phyloP scores from a whole-genome alignment of 2,329 filamentous ascomycete genomes.

The Pseudogymnoascus sp. region DNA sequence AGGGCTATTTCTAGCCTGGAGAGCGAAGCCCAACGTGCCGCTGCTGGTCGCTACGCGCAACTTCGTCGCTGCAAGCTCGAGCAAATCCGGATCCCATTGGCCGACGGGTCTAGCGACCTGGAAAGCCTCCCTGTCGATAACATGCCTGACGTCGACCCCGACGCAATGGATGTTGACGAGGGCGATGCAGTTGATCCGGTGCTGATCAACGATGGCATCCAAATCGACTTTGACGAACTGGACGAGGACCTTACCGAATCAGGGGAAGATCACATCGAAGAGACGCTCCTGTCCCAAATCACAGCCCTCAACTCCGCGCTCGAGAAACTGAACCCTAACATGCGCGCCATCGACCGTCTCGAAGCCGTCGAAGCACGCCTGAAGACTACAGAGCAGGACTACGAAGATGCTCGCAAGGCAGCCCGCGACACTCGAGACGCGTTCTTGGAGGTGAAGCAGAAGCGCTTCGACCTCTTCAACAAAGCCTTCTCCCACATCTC shows the following conservation, averaged over 20 bases:
- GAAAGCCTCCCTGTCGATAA: slow-evolving; percentile 81
- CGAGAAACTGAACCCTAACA: slow-evolving; percentile 93
- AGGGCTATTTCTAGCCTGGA: slow-evolving; percentile 75
- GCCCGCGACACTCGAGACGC: slow-evolving; percentile 70
- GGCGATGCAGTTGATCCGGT: slow-evolving; percentile 55
- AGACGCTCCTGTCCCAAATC: slow-evolving; percentile 70
- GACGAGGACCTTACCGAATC: slow-evolving; percentile 75
- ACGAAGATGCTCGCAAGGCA: slow-evolving; percentile 69
- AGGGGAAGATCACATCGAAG: slow-evolving; percentile 62
- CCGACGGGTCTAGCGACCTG: slow-evolving; percentile 58
- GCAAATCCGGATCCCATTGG: slow-evolving; percentile 78
- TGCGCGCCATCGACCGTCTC: slow-evolving; percentile 87
- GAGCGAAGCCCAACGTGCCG: slow-evolving; percentile 76
- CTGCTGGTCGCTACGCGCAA: slow-evolving; percentile 72
- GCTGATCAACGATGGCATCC: slow-evolving; percentile 84
- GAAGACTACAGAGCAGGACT: slow-evolving; percentile 78
- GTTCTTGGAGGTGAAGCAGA: slow-evolving; percentile 73
- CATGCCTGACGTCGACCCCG: slow-evolving; percentile 65
- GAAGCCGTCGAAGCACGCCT: slow-evolving; percentile 78
- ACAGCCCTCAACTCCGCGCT: slow-evolving; percentile 65
- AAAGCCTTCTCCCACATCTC: slow-evolving; percentile 92
- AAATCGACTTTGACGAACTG: slow-evolving; percentile 74
- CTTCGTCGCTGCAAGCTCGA: slow-evolving; percentile 88
- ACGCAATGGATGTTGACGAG: slow-evolving; percentile 89
- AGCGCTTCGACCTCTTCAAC: slow-evolving; percentile 85